Evolutionary conservation across 2,329 filamentous ascomycete genomes (phyloP).

Genomic region (Cladosporium cucumerinum): DNA sequence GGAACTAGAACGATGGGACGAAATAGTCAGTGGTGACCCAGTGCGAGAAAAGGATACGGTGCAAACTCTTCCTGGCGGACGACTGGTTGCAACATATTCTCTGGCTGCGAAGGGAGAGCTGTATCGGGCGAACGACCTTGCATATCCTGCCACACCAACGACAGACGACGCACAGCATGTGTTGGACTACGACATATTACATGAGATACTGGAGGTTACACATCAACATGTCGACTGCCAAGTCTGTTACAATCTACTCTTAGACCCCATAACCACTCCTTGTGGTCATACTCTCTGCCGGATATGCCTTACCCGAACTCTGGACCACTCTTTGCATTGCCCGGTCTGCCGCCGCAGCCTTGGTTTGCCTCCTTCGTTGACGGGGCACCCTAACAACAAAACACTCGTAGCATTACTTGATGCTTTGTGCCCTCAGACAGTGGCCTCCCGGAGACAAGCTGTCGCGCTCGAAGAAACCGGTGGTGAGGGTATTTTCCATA

Average conservation of each 20-base stretch:
- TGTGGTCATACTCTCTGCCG: conserved; percentile 91
- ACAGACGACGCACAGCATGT: conserved; percentile 37
- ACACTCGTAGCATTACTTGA: conserved; percentile 62
- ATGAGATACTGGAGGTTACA: conserved; percentile 58
- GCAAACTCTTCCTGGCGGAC: conserved; percentile 52
- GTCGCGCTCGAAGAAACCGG: conserved; percentile 57
- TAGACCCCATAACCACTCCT: conserved; percentile 77
- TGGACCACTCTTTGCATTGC: conserved; percentile 75
- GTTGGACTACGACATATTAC: conserved; percentile 52
- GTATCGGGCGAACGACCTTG: conserved; percentile 42
- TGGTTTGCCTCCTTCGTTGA: conserved; percentile 49
- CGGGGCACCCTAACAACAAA: conserved; percentile 57
- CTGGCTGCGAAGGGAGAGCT: conserved; percentile 63
- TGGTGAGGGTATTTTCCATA: conserved; percentile 55
- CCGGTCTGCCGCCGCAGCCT: conserved; percentile 73
- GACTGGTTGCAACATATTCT: conserved; percentile 63
- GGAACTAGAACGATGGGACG: conserved; percentile 39
- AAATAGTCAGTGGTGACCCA: conserved; percentile 30
- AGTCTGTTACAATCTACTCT: conserved; percentile 77
- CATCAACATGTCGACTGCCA: conserved; percentile 79
- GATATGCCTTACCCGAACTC: conserved; percentile 68
- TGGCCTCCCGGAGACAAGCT: conserved; percentile 57
- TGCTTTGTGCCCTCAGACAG: conserved; percentile 65
- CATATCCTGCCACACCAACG: conserved; percentile 14
- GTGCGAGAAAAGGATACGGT: conserved; percentile 38